These are phyloP conservation scores for Adansonia madagascariensis DNA, from an alignment of 441 rosid genomes.

Conservation along the genomic window DNA sequence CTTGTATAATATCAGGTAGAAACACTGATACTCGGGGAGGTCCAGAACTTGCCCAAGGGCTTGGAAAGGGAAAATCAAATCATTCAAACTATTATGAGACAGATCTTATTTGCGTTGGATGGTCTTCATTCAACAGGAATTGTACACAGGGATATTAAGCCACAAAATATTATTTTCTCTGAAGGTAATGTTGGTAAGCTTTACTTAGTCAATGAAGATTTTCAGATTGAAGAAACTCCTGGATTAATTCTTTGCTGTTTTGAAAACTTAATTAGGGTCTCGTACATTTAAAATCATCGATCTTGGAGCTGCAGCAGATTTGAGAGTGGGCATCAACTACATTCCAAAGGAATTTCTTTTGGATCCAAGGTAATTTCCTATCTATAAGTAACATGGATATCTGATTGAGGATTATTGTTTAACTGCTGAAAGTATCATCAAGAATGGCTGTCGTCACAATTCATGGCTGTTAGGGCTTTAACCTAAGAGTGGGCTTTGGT, in stretches of 20 bases:
- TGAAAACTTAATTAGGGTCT: constrained; percentile 61
- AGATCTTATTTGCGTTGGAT: constrained; percentile 85
- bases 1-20: constrained; percentile 59
- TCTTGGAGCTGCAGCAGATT: constrained; percentile 79
- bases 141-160: constrained; percentile 91
- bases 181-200: constrained; percentile 61
- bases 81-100: constrained; percentile 87
- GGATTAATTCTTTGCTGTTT: constrained; percentile 18
- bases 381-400: constrained; percentile 3
- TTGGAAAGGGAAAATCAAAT: constrained; percentile 80
- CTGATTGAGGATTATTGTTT: constrained; percentile 20
- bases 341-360: constrained; percentile 94
- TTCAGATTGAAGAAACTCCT: constrained; percentile 12
- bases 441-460: background rate
- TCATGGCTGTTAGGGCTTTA: background rate
- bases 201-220: background rate
- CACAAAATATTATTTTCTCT: constrained; percentile 88
- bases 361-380: constrained; percentile 71
- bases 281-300: constrained; percentile 89
- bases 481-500: background rate
- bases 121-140: constrained; percentile 97
- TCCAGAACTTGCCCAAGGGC: constrained; percentile 77
- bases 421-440: constrained; percentile 18
- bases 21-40: constrained; percentile 79
- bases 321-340: constrained; percentile 57